phyloP scores from a whole-genome alignment of 768 basidiomycete species.

The Punctularia strigosozonata region DNA sequence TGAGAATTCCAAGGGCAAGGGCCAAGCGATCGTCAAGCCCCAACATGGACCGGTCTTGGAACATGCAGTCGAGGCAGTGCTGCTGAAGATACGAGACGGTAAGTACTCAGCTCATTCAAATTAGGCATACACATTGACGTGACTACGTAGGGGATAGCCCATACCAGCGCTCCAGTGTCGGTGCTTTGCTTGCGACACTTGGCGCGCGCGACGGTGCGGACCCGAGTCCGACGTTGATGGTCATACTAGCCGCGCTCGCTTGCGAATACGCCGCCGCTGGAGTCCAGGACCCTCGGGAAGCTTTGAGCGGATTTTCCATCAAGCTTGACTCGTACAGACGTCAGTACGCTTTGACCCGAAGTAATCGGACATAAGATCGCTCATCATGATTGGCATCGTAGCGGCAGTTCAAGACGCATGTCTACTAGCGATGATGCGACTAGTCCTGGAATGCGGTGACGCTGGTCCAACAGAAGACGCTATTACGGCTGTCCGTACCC shows the following conservation, averaged over 20 bases:
- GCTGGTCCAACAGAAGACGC: too few relatives aligned
- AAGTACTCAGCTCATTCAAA: conserved; percentile 9
- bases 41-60: too few relatives aligned
- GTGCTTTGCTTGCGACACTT: conserved; percentile 26
- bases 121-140: too few relatives aligned
- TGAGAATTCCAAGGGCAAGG: too few relatives aligned
- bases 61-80: conserved; percentile 40
- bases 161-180: conserved; percentile 24
- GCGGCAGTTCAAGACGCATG: conserved; percentile 66
- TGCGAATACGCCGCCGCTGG: conserved; percentile 56
- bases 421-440: conserved; percentile 58
- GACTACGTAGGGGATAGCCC: conserved; percentile 22
- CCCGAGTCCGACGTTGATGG: conserved; percentile 47
- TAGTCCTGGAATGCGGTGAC: conserved; percentile 46
- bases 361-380: too few relatives aligned
- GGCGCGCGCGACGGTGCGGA: conserved; percentile 21
- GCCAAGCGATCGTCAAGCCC: too few relatives aligned
- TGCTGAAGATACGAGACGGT: conserved; percentile 43
- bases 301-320: too few relatives aligned
- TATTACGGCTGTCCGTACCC: conserved; percentile 31
- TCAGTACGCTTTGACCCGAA: too few relatives aligned
- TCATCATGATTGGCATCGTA: conserved; percentile 16
- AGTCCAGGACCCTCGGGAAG: too few relatives aligned
- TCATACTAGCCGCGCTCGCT: conserved; percentile 59
- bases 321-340: too few relatives aligned